Evolutionary conservation across 352 stramenopile genomes (phyloP).

Genomic region (Bremia lactucae): DNA sequence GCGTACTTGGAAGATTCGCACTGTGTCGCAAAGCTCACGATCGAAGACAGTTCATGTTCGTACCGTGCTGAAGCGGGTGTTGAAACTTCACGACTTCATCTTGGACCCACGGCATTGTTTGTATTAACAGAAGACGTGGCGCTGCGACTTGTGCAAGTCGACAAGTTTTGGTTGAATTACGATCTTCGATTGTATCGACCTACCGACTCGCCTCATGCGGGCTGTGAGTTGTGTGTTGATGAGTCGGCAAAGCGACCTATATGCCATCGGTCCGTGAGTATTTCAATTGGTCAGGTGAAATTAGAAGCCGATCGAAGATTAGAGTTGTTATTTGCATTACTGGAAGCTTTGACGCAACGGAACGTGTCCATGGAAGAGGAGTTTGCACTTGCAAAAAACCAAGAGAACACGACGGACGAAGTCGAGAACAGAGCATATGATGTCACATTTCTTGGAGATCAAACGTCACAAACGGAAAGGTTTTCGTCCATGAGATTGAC

Average conservation of each 20-base stretch:
- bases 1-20: constrained; percentile 81
- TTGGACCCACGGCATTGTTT: constrained; percentile 72
- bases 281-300: constrained; percentile 77
- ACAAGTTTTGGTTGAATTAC: constrained; percentile 71
- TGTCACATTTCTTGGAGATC: constrained; percentile 18
- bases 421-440: constrained; percentile 19
- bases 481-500: constrained; percentile 59
- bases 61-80: constrained; percentile 49
- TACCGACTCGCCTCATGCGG: constrained; percentile 20
- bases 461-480: constrained; percentile 36
- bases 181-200: constrained; percentile 49
- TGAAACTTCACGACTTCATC: constrained; percentile 58
- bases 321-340: constrained; percentile 68
- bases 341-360: constrained; percentile 55
- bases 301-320: constrained; percentile 74
- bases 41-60: constrained; percentile 65
- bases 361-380: constrained; percentile 22
- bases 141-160: constrained; percentile 71
- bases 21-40: constrained; percentile 76
- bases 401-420: constrained; percentile 20
- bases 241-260: constrained; percentile 42
- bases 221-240: constrained; percentile 54
- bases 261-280: constrained; percentile 49
- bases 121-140: constrained; percentile 82
- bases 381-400: constrained; percentile 19